phyloP scores from a whole-genome alignment of 2,329 filamentous ascomycete species.

The Ascochyta lentis region DNA sequence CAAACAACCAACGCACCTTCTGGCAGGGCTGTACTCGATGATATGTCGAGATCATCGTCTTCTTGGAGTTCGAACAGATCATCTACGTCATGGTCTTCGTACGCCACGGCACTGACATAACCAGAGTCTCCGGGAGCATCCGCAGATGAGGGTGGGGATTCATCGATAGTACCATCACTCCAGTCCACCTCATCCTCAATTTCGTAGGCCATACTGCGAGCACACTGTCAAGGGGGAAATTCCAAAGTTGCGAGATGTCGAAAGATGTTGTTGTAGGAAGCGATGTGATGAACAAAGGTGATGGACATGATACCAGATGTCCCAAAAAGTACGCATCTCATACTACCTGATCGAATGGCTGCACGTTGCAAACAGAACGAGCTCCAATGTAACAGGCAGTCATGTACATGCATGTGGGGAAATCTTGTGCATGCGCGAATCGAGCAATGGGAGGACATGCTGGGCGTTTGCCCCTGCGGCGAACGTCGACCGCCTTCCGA shows the following conservation, averaged over 20 bases:
- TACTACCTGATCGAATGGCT: not conserved
- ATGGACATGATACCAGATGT: not conserved
- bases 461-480: conserved; percentile 20
- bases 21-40: conserved; percentile 7
- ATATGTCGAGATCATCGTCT: not conserved
- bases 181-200: conserved; percentile 36
- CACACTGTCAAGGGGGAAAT: not conserved
- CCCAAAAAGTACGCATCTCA: not conserved
- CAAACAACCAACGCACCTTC: conserved; percentile 7
- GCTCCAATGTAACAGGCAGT: not conserved
- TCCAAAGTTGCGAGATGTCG: not conserved
- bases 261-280: not conserved
- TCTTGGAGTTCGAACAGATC: conserved; percentile 1
- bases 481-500: conserved; percentile 5
- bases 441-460: conserved; percentile 15
- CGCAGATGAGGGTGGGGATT: not conserved
- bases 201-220: conserved; percentile 17
- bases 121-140: not conserved
- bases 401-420: not conserved
- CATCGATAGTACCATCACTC: conserved; percentile 29
- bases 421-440: not conserved
- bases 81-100: not conserved
- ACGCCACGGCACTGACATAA: not conserved
- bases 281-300: not conserved
- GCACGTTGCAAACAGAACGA: not conserved